A percentile compares a stretch with the other conserved stretches of the same genome.
Conservation (phyloP, 495 filamentous ascomycete species). For the Chaetomium fimeti region DNA sequence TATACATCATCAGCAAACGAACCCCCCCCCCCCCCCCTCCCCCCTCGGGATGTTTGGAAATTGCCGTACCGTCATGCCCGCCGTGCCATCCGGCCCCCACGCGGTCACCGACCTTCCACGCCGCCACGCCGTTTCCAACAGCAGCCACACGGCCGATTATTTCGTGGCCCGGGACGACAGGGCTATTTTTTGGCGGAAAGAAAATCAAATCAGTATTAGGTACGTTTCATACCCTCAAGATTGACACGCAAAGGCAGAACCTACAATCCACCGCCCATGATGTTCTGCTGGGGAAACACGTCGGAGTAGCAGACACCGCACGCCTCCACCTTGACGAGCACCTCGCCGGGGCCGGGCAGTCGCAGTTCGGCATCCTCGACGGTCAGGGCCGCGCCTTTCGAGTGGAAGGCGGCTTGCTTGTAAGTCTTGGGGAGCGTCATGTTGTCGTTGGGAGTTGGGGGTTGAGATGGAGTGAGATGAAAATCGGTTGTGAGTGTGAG, state of each 20-base stretch:
- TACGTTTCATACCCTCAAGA: background rate
- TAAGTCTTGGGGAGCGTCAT: background rate
- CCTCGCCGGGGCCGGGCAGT: conserved; percentile 66
- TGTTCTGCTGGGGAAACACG: conserved; percentile 69
- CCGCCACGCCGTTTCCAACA: conserved; percentile 59
- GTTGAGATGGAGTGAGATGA: background rate
- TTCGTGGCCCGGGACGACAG: conserved; percentile 48
- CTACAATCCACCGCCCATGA: conserved; percentile 62
- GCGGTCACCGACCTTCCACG: conserved; percentile 45
- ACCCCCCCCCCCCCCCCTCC: background rate
- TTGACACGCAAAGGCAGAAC: conserved; percentile 23
- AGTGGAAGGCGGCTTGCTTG: background rate
- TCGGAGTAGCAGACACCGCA: conserved; percentile 80
- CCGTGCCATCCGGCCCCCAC: conserved; percentile 5
- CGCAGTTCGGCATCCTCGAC: conserved; percentile 41
- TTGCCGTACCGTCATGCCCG: background rate
- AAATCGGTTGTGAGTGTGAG: too few relatives aligned
- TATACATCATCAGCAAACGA: conserved; percentile 30
- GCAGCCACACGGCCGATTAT: conserved; percentile 49
- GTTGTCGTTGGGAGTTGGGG: background rate
- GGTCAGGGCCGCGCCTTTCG: background rate
- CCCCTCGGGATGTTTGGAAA: too few relatives aligned
- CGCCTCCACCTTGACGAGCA: conserved; percentile 59
- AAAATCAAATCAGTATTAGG: background rate
- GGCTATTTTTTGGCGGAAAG: background rate